Conservation (phyloP, 257 asterid species). For the Penstemon barbatus region DNA sequence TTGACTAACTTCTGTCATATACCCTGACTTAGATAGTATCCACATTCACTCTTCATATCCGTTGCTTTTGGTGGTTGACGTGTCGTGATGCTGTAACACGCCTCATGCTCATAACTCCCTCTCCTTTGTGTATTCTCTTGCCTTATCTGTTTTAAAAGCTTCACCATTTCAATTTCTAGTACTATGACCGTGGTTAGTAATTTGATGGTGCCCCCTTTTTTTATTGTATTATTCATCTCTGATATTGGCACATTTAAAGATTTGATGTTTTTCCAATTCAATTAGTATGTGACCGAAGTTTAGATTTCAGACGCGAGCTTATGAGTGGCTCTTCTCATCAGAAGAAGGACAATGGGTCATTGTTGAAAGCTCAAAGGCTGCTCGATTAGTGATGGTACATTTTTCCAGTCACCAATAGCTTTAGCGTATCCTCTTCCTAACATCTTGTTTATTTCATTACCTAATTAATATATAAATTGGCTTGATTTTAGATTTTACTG, state of each 20-base stretch:
- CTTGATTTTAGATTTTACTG: slow-evolving; percentile 57
- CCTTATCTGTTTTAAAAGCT: neutral
- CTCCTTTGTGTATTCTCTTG: slow-evolving; percentile 4
- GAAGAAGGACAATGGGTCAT: slow-evolving; percentile 93
- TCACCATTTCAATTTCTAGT: slow-evolving; percentile 17
- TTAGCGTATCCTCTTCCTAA: slow-evolving; percentile 12
- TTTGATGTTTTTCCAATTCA: slow-evolving; percentile 12
- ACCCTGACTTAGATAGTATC: slow-evolving; percentile 9
- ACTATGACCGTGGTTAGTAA: neutral
- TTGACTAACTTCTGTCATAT: neutral
- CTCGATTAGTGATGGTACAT: slow-evolving; percentile 79
- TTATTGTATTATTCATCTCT: neutral
- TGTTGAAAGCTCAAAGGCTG: slow-evolving; percentile 74
- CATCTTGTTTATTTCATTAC: slow-evolving; percentile 3
- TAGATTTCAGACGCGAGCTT: slow-evolving; percentile 76
- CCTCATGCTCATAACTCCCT: slow-evolving; percentile 9
- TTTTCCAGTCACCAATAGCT: slow-evolving; percentile 9
- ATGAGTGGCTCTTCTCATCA: slow-evolving; percentile 88
- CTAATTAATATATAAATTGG: slow-evolving; percentile 8
- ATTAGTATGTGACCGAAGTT: slow-evolving; percentile 41
- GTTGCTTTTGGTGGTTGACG: slow-evolving; percentile 9
- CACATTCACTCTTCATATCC: neutral
- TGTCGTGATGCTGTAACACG: neutral
- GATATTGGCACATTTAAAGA: slow-evolving; percentile 8
- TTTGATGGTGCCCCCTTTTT: slow-evolving; percentile 8